phyloP scores from a whole-genome alignment of 2,329 filamentous ascomycete species.

The Curvularia sp. region DNA sequence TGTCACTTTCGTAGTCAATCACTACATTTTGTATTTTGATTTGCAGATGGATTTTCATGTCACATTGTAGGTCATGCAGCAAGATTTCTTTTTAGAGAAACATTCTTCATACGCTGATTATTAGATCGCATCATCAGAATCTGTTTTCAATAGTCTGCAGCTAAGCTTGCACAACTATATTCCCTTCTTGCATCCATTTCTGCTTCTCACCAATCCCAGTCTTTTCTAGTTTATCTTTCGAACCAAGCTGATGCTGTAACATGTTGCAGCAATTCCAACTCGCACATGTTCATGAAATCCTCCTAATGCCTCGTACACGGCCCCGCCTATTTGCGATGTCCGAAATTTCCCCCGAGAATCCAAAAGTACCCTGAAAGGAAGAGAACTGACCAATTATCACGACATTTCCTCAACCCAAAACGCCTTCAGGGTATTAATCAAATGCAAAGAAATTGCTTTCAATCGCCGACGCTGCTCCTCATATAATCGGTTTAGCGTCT shows the following conservation, averaged over 20 bases:
- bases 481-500: neutral
- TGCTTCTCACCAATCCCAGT: neutral
- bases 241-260: too few relatives aligned
- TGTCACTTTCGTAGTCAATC: neutral
- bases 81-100: neutral
- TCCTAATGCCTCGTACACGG: too few relatives aligned
- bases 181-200: too few relatives aligned
- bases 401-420: constrained; percentile 3
- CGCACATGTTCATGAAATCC: too few relatives aligned
- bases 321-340: too few relatives aligned
- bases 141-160: neutral
- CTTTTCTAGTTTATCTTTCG: neutral
- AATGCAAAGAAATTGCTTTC: neutral
- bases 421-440: constrained; percentile 1
- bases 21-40: neutral
- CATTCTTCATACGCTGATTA: neutral
- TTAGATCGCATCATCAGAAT: neutral
- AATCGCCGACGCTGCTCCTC: neutral
- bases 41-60: neutral
- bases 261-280: too few relatives aligned
- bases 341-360: neutral
- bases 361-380: neutral
- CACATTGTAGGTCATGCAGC: neutral
- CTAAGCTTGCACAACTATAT: neutral
- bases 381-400: neutral